Conservation (phyloP, 192 early-diverging fungal species). For the Coemansia sp. region DNA sequence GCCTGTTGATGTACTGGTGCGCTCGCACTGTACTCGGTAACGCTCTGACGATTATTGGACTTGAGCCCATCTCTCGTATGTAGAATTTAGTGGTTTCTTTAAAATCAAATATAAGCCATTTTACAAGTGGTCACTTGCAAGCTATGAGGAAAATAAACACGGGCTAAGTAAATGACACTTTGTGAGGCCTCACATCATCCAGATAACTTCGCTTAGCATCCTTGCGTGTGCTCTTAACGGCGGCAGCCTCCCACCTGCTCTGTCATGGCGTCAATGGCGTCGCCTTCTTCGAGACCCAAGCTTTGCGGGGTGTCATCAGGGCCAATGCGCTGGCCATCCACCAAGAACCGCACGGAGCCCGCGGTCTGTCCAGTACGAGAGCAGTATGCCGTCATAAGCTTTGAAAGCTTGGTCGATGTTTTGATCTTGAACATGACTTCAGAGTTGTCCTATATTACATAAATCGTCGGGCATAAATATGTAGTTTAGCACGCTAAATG, state of each 20-base stretch:
- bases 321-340: conserved; percentile 87
- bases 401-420: conserved; percentile 83
- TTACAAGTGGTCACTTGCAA: no score
- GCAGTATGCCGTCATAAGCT: conserved; percentile 95
- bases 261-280: conserved; percentile 93
- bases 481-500: not conserved
- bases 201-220: not conserved
- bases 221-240: not conserved
- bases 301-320: conserved; percentile 82
- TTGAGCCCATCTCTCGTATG: conserved; percentile 90
- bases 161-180: not conserved
- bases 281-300: conserved; percentile 92
- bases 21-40: conserved; percentile 87
- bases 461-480: not conserved
- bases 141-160: no score
- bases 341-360: conserved; percentile 85
- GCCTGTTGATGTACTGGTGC: conserved; percentile 84
- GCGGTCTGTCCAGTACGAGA: conserved; percentile 80
- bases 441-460: conserved; percentile 62
- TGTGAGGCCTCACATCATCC: not conserved
- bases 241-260: conserved; percentile 83
- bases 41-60: conserved; percentile 78
- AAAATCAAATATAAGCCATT: not conserved
- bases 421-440: conserved; percentile 97
- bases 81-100: conserved; percentile 51